A percentile compares a stretch with the other conserved stretches of the same genome.
phyloP scores from a whole-genome alignment of 2,329 filamentous ascomycete species.

The Pseudocercospora vitis region DNA sequence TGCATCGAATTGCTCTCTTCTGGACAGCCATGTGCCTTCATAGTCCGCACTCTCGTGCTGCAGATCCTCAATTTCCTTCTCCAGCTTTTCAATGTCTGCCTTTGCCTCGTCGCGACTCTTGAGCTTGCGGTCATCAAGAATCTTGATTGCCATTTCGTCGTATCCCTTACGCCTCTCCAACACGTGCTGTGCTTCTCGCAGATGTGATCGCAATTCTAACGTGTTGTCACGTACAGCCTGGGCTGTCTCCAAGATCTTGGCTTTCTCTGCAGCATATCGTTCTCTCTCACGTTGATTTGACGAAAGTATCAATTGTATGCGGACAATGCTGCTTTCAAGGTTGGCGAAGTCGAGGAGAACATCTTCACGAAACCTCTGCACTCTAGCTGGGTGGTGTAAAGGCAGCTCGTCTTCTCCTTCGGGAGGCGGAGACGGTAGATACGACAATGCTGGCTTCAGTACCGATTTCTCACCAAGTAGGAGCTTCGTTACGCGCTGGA shows the following conservation, averaged over 20 bases:
- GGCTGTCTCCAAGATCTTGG: slow-evolving; percentile 74
- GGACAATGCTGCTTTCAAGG: slow-evolving; percentile 81
- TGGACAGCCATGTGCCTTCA: slow-evolving; percentile 77
- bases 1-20: slow-evolving; percentile 79
- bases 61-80: slow-evolving; percentile 83
- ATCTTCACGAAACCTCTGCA: slow-evolving; percentile 71
- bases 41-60: slow-evolving; percentile 82
- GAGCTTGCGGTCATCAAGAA: slow-evolving; percentile 76
- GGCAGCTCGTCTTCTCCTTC: slow-evolving; percentile 49
- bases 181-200: slow-evolving; percentile 73
- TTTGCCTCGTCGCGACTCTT: slow-evolving; percentile 82
- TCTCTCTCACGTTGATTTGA: slow-evolving; percentile 82
- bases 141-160: slow-evolving; percentile 83
- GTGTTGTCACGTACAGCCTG: slow-evolving; percentile 76
- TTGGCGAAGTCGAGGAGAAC: slow-evolving; percentile 83
- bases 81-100: slow-evolving; percentile 73
- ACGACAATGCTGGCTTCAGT: slow-evolving; percentile 52
- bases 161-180: slow-evolving; percentile 79
- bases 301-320: slow-evolving; percentile 80
- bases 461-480: slow-evolving; percentile 69
- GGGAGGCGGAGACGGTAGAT: slow-evolving; percentile 66
- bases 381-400: slow-evolving; percentile 48
- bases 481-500: slow-evolving; percentile 82
- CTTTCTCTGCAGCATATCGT: slow-evolving; percentile 78
- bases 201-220: slow-evolving; percentile 66